phyloP scores from a whole-genome alignment of 805 yeast species.

The Kluyveromyces starmeri region DNA sequence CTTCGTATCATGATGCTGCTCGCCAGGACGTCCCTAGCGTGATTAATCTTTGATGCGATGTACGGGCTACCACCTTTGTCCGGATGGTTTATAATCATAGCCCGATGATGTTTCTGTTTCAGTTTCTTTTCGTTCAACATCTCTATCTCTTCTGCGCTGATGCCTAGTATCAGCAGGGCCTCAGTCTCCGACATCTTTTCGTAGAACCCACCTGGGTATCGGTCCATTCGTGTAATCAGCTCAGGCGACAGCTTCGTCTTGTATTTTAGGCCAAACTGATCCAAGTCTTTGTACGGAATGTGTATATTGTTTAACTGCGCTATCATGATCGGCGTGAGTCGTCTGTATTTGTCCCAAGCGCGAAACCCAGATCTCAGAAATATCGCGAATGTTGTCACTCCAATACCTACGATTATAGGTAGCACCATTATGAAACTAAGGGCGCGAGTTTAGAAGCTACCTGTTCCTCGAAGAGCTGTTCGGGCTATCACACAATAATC shows the following conservation, averaged over 20 bases:
- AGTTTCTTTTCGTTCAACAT: constrained; percentile 40
- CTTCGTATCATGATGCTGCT: constrained; percentile 17
- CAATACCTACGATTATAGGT: constrained; percentile 25
- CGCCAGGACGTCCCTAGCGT: constrained; percentile 69
- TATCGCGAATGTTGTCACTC: constrained; percentile 22
- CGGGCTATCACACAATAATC: too few species aligned
- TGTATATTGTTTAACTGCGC: constrained; percentile 23
- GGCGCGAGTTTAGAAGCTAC: too few species aligned
- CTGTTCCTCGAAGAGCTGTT: too few species aligned
- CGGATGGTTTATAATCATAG: constrained; percentile 87
- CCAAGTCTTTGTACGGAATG: constrained; percentile 7
- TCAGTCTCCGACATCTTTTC: constrained; percentile 59
- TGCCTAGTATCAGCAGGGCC: constrained; percentile 56
- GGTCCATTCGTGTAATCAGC: constrained; percentile 15
- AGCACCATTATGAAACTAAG: constrained; percentile 28
- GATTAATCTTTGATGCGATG: constrained; percentile 84
- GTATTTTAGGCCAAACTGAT: constrained; percentile 7
- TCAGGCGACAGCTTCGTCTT: constrained; percentile 8
- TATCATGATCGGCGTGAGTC: constrained; percentile 21
- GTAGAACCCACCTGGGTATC: constrained; percentile 55
- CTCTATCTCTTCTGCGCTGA: constrained; percentile 47
- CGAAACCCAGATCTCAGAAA: constrained; percentile 21
- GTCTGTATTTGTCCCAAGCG: constrained; percentile 25
- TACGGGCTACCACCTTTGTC: constrained; percentile 91
- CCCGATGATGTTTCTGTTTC: constrained; percentile 72